Conservation (phyloP, 306 rosid genomes). For the Vicia sativa region DNA sequence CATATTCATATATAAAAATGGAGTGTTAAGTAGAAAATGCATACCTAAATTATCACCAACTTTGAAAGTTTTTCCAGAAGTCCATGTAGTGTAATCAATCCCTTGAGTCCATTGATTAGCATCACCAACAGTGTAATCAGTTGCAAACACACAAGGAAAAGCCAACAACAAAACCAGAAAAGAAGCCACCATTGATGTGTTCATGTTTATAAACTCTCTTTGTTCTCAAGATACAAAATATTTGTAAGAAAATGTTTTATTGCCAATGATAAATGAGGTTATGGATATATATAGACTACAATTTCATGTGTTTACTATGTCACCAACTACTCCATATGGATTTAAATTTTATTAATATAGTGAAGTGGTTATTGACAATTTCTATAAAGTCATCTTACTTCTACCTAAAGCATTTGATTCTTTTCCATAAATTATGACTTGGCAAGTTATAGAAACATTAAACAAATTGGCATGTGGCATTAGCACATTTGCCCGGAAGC, state of each 20-base stretch:
- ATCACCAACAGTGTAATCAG: slow-evolving; percentile 57
- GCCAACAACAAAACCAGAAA: slow-evolving; percentile 54
- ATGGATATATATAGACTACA: slow-evolving; percentile 25
- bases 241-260: slow-evolving; percentile 1
- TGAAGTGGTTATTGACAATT: slow-evolving; percentile 42
- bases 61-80: slow-evolving; percentile 49
- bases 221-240: not conserved
- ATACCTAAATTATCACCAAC: slow-evolving; percentile 71
- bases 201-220: slow-evolving; percentile 40
- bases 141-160: slow-evolving; percentile 51
- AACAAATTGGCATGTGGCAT: not conserved
- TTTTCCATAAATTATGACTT: slow-evolving; percentile 33
- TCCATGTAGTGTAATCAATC: slow-evolving; percentile 46
- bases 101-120: slow-evolving; percentile 38
- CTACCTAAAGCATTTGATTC: slow-evolving; percentile 51
- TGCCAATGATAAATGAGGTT: slow-evolving; percentile 19
- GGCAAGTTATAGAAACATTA: not conserved
- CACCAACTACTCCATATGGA: slow-evolving; percentile 27
- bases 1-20: not conserved
- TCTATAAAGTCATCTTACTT: slow-evolving; percentile 3
- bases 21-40: not conserved
- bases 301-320: slow-evolving; percentile 26
- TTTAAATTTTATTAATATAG: slow-evolving; percentile 17
- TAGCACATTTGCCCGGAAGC: slow-evolving; percentile 13
- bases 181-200: slow-evolving; percentile 47